Evolutionary conservation across 2,329 filamentous ascomycete species (phyloP), one percentile per base, ranked within the genome.

Genomic region (Pseudogymnoascus destructans): DNA sequence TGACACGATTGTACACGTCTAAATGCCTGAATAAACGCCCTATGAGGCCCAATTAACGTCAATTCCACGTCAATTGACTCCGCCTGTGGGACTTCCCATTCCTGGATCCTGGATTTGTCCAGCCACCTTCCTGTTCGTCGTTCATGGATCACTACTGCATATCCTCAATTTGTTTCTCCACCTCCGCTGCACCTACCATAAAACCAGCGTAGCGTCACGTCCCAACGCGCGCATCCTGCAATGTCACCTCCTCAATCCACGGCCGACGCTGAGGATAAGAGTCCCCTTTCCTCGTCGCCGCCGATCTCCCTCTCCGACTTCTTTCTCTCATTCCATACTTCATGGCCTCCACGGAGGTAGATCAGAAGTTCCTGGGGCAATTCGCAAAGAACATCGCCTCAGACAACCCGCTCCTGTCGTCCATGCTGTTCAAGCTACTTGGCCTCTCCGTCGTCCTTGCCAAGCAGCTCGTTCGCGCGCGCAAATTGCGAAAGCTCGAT

Each of bases 311-410:
- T 35, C 32, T 23, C 32, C 27, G 17, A 32, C 52, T 55, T 35
- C 52, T 32, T 55, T 35, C 52, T 35, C 15, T 55, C 52, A 55
- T 55, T 32, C 52, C 52, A 32, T 32, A 35, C 52, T 32, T 55
- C 52, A 98, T 97, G 93, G 93, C 93, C 74, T 93, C 91, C 70
- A 93, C 90, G 61, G 89, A 95, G 74, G 89, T 97, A 62, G 93
- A 98, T 72, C 91, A 95, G 75, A 98, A 97, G 75, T 95, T 95
- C 73, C 79, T 98, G 67, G 90, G 89, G 73, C 85, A 84, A 69
- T 85, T 95, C 70, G 92, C 93, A 70, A 87, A 85, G 72, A 79
- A 84, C 61, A 90, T 89, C 65, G 84, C 85, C 68, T 75, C 80
- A 61, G 84, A 88, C 65, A 93, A 92, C 68, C 84, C 87, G 3